These are phyloP conservation scores for Trebouxia gelatinosa DNA, from an alignment of 163 green algal species.

Conservation along the genomic window DNA sequence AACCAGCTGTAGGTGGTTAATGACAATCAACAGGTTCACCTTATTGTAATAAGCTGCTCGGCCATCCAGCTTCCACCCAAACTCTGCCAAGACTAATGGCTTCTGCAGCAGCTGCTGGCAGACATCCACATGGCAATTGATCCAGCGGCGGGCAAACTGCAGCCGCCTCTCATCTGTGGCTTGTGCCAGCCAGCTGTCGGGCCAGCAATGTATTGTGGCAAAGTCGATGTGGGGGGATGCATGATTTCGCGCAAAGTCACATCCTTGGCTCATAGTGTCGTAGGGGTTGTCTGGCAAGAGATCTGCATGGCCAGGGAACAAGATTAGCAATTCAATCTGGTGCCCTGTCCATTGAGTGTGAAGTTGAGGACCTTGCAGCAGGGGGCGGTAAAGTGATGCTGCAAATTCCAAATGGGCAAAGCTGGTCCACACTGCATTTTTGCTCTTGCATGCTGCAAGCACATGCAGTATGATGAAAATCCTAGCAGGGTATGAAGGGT, in stretches of 20 bases:
- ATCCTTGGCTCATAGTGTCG: constrained; percentile 40
- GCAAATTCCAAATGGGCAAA: no score
- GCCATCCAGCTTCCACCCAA: constrained; percentile 47
- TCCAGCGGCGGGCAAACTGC: constrained; percentile 47
- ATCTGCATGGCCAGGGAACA: constrained; percentile 32
- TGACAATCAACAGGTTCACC: constrained; percentile 12
- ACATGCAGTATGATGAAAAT: no score
- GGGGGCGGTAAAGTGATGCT: no score
- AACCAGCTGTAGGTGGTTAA: not conserved
- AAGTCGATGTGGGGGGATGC: constrained; percentile 45
- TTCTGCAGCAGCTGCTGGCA: constrained; percentile 42
- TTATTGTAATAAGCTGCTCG: constrained; percentile 41
- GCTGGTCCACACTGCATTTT: no score
- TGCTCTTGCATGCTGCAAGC: no score
- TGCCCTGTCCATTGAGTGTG: not conserved
- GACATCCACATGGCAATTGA: constrained; percentile 49
- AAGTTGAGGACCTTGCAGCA: no score
- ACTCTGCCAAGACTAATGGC: constrained; percentile 54
- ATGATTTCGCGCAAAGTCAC: constrained; percentile 51
- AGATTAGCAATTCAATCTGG: not conserved
- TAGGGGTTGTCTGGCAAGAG: constrained; percentile 48
- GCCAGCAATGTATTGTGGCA: constrained; percentile 53
- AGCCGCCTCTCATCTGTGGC: constrained; percentile 34
- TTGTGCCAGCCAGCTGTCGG: constrained; percentile 48
- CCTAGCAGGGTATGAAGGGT: no score